Conservation (phyloP, 2,329 filamentous ascomycete genomes). For the Ceratocystis albifundus region DNA sequence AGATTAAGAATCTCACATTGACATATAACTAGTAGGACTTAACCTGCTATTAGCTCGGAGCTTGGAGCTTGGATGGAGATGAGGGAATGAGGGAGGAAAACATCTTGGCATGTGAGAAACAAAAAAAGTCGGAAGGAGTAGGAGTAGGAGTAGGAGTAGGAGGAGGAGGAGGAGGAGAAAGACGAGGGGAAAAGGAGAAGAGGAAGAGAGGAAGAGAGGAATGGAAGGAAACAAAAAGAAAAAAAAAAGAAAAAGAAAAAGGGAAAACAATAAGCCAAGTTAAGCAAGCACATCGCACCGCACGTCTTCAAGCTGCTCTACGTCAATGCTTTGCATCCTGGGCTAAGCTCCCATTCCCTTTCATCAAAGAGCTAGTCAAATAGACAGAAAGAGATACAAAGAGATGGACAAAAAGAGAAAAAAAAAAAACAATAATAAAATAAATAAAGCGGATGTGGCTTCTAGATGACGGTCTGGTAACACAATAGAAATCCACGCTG, state of each 20-base stretch:
- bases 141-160: not conserved
- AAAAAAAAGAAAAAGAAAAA: not conserved
- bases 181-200: not conserved
- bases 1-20: constrained; percentile 10
- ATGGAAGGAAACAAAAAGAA: not conserved
- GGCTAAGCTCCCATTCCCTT: not conserved
- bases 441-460: not conserved
- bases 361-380: too few species aligned
- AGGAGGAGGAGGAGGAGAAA: not conserved
- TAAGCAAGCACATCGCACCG: not conserved
- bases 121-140: not conserved
- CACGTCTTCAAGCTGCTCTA: not conserved
- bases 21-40: not conserved
- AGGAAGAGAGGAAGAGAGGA: not conserved
- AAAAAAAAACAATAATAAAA: too few species aligned
- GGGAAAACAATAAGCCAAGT: not conserved
- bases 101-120: not conserved
- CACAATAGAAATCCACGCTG: not conserved
- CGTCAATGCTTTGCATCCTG: not conserved
- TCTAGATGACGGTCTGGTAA: not conserved
- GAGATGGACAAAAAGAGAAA: too few species aligned
- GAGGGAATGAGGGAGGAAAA: not conserved
- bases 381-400: not conserved
- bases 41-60: not conserved
- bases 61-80: not conserved